Conservation (phyloP, 1,139 yeast genomes). For the Tardiomyces depauwii region DNA sequence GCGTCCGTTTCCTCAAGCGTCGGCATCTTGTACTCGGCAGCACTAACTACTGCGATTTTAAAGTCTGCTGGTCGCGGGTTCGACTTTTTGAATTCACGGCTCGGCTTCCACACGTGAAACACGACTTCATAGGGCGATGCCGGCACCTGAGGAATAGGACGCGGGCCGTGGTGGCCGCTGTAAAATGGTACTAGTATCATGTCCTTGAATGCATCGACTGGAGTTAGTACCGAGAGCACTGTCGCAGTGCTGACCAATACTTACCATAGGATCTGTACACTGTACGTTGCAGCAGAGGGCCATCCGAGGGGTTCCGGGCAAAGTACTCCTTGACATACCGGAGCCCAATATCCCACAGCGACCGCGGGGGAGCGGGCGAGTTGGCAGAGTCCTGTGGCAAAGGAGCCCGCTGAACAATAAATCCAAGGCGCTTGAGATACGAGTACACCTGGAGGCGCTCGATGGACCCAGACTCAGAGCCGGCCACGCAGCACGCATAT, state of each 20-base stretch:
- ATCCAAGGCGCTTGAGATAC: conserved; percentile 70
- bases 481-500: conserved; percentile 44
- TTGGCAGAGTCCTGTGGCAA: conserved; percentile 4
- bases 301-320: not conserved
- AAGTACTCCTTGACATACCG: not conserved
- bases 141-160: not conserved
- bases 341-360: not conserved
- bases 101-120: conserved; percentile 83
- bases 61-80: conserved; percentile 66
- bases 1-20: conserved; percentile 27
- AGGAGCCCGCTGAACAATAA: conserved; percentile 40
- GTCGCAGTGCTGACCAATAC: too few species aligned
- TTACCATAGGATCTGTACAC: not conserved
- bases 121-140: conserved; percentile 14
- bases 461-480: conserved; percentile 25
- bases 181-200: conserved; percentile 14
- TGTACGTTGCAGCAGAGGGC: not conserved
- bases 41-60: conserved; percentile 51
- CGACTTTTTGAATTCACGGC: conserved; percentile 52
- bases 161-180: conserved; percentile 3
- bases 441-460: conserved; percentile 64
- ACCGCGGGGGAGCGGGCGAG: not conserved
- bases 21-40: conserved; percentile 44
- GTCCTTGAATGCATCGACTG: conserved; percentile 10
- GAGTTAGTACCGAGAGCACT: not conserved